Base-by-base conservation (phyloP, 2,329 filamentous ascomycete species). In the Xylogone sp. region DNA sequence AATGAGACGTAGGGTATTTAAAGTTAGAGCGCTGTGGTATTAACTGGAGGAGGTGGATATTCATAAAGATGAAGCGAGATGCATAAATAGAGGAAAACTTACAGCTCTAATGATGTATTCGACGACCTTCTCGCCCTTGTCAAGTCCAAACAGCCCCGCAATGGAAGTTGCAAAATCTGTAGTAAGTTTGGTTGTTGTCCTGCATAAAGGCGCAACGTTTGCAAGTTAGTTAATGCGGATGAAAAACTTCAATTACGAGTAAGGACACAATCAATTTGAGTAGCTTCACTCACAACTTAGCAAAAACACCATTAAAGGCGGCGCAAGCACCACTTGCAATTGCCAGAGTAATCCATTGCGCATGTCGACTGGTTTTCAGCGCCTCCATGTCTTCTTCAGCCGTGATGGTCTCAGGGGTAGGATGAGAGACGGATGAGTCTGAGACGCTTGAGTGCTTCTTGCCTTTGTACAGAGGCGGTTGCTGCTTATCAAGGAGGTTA, bases 321-420 rank as follows among this genome's bases (percentile, higher is more conserved):
- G 89, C 89, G 63, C 87, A 92, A 49, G 81, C 83, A 55, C 89
- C 89, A 63, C 86, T 90, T 46, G 85, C 82, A 42, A 92, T 67
- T 42, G 89, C 87, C 56, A 87, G 78, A 47, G 85, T 71, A 55
- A 93, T 78, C 84, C 84, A 87, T 57, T 79, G 76, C 57, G 55
- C 53, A 49, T 71, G 71, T 47, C 64, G 60, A 61, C 69, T 70
- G 56, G 69, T 22, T 57, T 63, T 56, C 43, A 53, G 53, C 20
- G 56, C 61, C 55, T 66, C 56, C 57, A 66, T 65, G 0, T 48
- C 46, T 45, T 53, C 27, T 46, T n/a, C 45, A 21, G 48, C 46
- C 8, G 34, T 16, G n/a, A 39, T 16, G n/a, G n/a, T 39, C 45
- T 46, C 18, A 13, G 21, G 21, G n/a, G 24, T 18, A 20, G 45